Conservation (phyloP, 352 stramenopile species). For the Globisporangium takayamanum region DNA sequence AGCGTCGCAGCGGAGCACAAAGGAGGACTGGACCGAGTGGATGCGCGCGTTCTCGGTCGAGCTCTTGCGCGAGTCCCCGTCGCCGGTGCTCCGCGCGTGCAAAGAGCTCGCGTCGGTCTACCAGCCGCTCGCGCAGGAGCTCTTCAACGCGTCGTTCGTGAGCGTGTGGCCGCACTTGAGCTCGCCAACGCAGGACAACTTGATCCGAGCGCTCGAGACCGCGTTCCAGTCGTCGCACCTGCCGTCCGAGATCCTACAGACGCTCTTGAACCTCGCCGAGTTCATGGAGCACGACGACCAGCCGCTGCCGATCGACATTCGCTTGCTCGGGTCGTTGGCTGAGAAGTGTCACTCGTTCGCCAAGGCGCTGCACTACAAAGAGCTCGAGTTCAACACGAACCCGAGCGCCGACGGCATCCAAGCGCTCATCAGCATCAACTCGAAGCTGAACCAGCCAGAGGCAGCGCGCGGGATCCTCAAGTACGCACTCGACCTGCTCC, state of each 20-base stretch:
- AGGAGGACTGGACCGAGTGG: constrained; percentile 99
- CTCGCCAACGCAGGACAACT: constrained; percentile 83
- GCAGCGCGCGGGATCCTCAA: constrained; percentile 98
- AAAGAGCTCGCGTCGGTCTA: constrained; percentile 97
- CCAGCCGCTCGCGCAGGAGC: constrained; percentile 94
- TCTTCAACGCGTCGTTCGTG: constrained; percentile 99
- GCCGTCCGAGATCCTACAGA: constrained; percentile 98
- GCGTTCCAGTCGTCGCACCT: constrained; percentile 91
- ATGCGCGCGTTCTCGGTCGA: constrained; percentile 96
- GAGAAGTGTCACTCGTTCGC: constrained; percentile 98
- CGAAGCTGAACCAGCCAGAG: constrained; percentile 94
- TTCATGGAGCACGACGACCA: constrained; percentile 99
- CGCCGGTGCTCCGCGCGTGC: constrained; percentile 91
- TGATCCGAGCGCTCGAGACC: constrained; percentile 93
- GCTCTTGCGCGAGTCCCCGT: constrained; percentile 96
- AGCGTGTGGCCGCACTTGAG: constrained; percentile 97
- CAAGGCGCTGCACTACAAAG: constrained; percentile 98
- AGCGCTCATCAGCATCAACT: constrained; percentile 99
- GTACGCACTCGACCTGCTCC: constrained; percentile 75
- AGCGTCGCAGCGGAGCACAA: constrained; percentile 73
- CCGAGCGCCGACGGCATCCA: constrained; percentile 93
- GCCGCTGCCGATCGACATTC: constrained; percentile 96
- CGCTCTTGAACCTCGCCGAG: constrained; percentile 97
- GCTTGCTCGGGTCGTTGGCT: constrained; percentile 93
- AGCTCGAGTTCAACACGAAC: constrained; percentile 95